Evolutionary conservation across 345 rosid genomes (phyloP).

Genomic region (Aquilaria malaccensis): DNA sequence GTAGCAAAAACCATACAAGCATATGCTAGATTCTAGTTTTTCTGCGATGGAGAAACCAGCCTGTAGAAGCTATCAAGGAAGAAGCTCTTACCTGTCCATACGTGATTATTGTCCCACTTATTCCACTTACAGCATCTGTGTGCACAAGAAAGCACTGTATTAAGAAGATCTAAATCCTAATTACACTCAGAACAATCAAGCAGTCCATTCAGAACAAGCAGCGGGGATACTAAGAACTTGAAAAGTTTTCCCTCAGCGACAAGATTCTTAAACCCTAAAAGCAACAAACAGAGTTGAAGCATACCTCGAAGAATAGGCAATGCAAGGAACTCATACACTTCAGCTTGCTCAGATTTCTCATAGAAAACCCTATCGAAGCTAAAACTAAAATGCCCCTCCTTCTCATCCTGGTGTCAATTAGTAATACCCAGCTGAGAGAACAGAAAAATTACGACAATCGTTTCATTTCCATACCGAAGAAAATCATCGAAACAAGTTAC

Average conservation of each 20-base stretch:
- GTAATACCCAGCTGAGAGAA: not conserved
- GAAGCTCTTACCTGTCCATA: conserved; percentile 64
- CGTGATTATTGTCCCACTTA: conserved; percentile 78
- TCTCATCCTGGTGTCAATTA: conserved; percentile 40
- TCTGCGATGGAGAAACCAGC: too few species aligned
- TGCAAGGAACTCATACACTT: conserved; percentile 60
- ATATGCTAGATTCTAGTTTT: too few species aligned
- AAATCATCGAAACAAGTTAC: not conserved
- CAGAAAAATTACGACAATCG: not conserved
- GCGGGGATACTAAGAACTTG: not conserved
- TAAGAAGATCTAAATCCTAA: not conserved
- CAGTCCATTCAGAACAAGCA: conserved; percentile 1
- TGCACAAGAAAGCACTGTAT: conserved; percentile 4
- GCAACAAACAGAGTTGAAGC: not conserved
- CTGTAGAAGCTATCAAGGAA: too few species aligned
- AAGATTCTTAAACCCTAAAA: not conserved
- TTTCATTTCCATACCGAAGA: not conserved
- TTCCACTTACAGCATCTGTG: conserved; percentile 57
- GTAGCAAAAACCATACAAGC: too few species aligned
- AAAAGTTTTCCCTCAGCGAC: not conserved
- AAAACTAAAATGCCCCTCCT: conserved; percentile 56
- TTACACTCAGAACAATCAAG: not conserved
- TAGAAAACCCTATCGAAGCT: conserved; percentile 59
- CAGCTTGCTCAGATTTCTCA: conserved; percentile 49
- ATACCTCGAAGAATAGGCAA: conserved; percentile 65